Base-by-base conservation (phyloP, 83 land plant genomes). In the Thuja plicata region DNA sequence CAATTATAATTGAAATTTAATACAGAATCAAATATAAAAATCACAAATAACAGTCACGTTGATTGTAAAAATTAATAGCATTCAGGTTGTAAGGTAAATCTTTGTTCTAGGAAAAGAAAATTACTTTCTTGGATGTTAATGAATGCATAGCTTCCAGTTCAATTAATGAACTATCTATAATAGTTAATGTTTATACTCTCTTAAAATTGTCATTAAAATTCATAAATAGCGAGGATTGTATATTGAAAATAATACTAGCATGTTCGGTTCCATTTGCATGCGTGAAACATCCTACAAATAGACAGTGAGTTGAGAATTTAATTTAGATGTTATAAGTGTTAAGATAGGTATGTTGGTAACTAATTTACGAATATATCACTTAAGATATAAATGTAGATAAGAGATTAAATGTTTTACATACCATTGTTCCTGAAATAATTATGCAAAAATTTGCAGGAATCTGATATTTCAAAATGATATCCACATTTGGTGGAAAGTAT, bases 401-500 rank as follows among this genome's bases (percentile, higher is more conserved):
- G 40, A 10, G 17, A 19, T 24, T 34, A 54, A 16, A 54, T 15
- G 57, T 54, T 54, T 54, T 5, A n/a, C 57, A 52, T 94, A 94
- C 96, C 94, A 92, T 90, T 89, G 90, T 87, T 43, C 96, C 96
- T 0, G 93, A 90, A 10, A 92, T 93, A 27, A 94, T 35, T 24
- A 94, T 94, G 78, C 93, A 94, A 88, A 92, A 89, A 50, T 93
- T 94, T 81, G 91, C 93, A 10, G 96, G 92, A 70, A 92, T 91
- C 89, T 94, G 94, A 76, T 93, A 93, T 85, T 90, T 89, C 76
- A 94, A 78, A 48, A 94, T 87, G 45, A 94, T 89, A 66, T 94
- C 95, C 15, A 92, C 93, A 76, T 91, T 94, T 2, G 95, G 95
- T 40, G 96, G 93, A 80, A 91, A 94, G 88, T 94, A 94, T 46